Evolutionary conservation across 192 early-diverging fungal species (phyloP), one percentile per base, ranked within the genome.

Genomic region (Blastocladiella britannica): DNA sequence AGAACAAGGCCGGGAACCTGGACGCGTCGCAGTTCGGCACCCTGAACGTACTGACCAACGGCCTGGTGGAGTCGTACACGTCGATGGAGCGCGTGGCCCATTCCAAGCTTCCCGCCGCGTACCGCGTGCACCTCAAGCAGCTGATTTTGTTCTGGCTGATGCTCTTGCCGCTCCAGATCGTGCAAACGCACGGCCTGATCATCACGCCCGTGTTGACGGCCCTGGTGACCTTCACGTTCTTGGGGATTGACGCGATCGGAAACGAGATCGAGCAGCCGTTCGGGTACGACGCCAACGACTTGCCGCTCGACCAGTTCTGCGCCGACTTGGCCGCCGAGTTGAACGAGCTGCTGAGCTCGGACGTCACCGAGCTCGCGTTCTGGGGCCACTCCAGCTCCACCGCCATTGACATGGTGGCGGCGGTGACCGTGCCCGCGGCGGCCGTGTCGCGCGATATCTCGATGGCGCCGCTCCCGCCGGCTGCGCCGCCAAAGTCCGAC

Each of bases 201-300:
- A 82, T 83, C 54, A 81, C 89, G 51, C 70, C 81, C 5, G 60
- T 88, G 8, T n/a, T n/a, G n/a, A 72, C 79, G 54, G 68, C 78
- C 53, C 67, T 92, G 12, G 70, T 78, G 1, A 63, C 82, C 1
- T 87, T 89, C 57, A 78, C 76, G 54, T 71, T 91, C 59, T 64
- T 91, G 20, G 92, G 92, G 57, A 85, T 95, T 55, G 81, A 89
- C 54, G 69, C 69, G 9, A 93, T 93, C 55, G 89, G 85, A 26
- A 73, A 74, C 18, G 86, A 91, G 68, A 91, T n/a, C n/a, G n/a
- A n/a, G n/a, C n/a, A n/a, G n/a, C n/a, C 90, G 12, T 91, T 93
- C 64, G 85, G 85, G 27, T 74, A 78, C 61, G 85, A 89, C 55
- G 69, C 69, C 24, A 87, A 91, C 62, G 88, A 87, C 56, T 57